phyloP scores from a whole-genome alignment of 1,284 basidiomycete species.

The Leucoagaricus sp. region DNA sequence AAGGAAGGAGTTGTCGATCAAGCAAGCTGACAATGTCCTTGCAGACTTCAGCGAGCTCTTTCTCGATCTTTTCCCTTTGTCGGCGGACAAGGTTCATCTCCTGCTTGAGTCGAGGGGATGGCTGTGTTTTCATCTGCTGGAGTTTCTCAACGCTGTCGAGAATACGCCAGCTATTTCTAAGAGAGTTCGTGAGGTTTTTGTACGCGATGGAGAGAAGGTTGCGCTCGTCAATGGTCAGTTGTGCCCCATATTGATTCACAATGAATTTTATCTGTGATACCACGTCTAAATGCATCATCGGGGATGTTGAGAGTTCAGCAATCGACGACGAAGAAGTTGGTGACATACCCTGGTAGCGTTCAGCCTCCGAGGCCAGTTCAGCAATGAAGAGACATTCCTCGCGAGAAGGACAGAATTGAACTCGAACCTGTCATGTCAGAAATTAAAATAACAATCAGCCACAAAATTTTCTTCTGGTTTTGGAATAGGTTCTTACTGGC shows the following conservation, averaged over 20 bases:
- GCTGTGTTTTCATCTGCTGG: slow-evolving; percentile 34
- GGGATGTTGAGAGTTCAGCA: background rate
- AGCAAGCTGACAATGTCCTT: slow-evolving; percentile 59
- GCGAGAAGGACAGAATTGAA: slow-evolving; percentile 21
- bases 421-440: background rate
- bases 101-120: slow-evolving; percentile 25
- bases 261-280: slow-evolving; percentile 59
- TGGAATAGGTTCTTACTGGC: slow-evolving; percentile 7
- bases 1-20: slow-evolving; percentile 53
- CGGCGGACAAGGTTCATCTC: slow-evolving; percentile 50
- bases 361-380: slow-evolving; percentile 68
- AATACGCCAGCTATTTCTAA: slow-evolving; percentile 65
- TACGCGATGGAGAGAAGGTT: slow-evolving; percentile 71
- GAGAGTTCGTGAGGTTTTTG: slow-evolving; percentile 64
- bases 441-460: background rate
- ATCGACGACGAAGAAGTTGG: background rate
- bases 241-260: slow-evolving; percentile 47
- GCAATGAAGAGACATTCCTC: slow-evolving; percentile 48
- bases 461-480: background rate
- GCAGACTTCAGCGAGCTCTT: slow-evolving; percentile 56
- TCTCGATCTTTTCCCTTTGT: slow-evolving; percentile 56
- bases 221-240: slow-evolving; percentile 62
- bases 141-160: slow-evolving; percentile 57
- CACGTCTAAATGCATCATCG: slow-evolving; percentile 43
- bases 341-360: slow-evolving; percentile 59